Conservation (phyloP, 1,139 yeast genomes). For the Geotrichum cucujoidarum region DNA sequence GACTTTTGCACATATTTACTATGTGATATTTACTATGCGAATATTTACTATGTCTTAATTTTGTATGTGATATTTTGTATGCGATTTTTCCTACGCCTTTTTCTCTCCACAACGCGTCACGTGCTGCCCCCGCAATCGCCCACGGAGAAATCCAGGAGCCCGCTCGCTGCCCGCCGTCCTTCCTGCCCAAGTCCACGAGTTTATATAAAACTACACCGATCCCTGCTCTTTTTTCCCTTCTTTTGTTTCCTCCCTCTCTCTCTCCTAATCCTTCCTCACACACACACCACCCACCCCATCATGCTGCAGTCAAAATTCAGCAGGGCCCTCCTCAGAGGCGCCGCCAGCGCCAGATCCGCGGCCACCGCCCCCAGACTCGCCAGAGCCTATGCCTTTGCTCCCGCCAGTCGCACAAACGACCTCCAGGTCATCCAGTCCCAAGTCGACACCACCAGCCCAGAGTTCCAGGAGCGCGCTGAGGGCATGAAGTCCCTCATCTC, state of each 20-base stretch:
- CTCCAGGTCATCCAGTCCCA: conserved; percentile 27
- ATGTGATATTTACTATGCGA: no score
- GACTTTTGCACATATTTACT: no score
- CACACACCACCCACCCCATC: neutral
- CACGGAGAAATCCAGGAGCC: conserved; percentile 8
- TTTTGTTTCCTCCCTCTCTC: neutral
- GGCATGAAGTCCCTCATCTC: conserved; percentile 26
- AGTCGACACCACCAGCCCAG: conserved; percentile 30
- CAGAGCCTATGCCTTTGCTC: conserved; percentile 20
- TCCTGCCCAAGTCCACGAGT: neutral
- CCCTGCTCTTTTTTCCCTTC: no score
- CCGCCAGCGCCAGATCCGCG: neutral
- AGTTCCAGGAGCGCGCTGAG: conserved; percentile 27
- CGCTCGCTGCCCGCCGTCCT: neutral
- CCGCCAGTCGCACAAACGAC: conserved; percentile 19
- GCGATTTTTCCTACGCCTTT: no score
- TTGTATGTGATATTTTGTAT: no score
- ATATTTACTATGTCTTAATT: no score
- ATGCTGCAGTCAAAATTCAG: conserved; percentile 6
- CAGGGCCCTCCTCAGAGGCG: neutral
- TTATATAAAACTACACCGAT: neutral
- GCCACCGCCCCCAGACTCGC: conserved; percentile 3
- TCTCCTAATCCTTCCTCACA: neutral
- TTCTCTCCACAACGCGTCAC: conserved; percentile 5
- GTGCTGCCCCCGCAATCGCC: conserved; percentile 9